Evolutionary conservation across 1,284 basidiomycete genomes (phyloP).

Genomic region (Polyporus tsugae): DNA sequence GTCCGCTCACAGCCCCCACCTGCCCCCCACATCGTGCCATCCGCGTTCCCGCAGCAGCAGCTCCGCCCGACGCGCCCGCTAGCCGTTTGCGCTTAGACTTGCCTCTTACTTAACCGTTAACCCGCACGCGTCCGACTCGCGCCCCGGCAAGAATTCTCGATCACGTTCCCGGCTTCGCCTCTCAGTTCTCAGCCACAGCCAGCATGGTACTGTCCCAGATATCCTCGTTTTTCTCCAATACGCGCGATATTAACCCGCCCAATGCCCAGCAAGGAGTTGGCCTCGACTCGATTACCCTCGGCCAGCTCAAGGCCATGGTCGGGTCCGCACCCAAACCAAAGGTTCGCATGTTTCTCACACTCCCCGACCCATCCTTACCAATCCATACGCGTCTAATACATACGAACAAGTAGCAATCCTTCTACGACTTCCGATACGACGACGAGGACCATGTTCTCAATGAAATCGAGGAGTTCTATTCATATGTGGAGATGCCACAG

Average conservation of each 20-base stretch:
- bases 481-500: conserved; percentile 95
- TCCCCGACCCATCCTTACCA: conserved; percentile 12
- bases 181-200: conserved; percentile 19
- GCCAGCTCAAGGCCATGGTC: conserved; percentile 82
- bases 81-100: background rate
- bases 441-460: conserved; percentile 96
- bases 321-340: conserved; percentile 78
- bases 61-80: conserved; percentile 9
- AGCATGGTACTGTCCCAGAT: conserved; percentile 42
- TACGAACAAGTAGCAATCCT: conserved; percentile 68
- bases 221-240: conserved; percentile 33
- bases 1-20: background rate
- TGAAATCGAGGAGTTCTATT: conserved; percentile 98
- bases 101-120: background rate
- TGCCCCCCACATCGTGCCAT: conserved; percentile 8
- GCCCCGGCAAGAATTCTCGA: background rate
- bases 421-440: conserved; percentile 91
- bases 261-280: conserved; percentile 37
- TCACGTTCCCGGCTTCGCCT: conserved; percentile 6
- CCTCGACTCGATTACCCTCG: conserved; percentile 80
- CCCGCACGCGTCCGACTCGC: conserved; percentile 14
- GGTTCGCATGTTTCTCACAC: conserved; percentile 50
- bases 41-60: conserved; percentile 10
- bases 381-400: conserved; percentile 26
- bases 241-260: conserved; percentile 32